These are phyloP conservation scores for Solanum paucissectum DNA, from an alignment of 257 asterid species.

Conservation along the genomic window DNA sequence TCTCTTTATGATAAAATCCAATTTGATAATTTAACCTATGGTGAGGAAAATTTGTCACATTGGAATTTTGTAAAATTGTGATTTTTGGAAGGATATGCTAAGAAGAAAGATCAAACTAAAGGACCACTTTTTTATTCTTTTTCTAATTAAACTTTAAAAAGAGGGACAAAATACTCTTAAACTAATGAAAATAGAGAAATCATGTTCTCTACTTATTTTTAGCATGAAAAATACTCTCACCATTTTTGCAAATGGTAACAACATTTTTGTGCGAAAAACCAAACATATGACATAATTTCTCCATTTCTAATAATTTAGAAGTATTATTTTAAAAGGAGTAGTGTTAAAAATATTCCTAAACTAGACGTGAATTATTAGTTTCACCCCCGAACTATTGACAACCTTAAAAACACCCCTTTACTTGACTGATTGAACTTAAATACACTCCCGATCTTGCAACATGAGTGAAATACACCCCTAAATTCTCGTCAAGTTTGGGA, in stretches of 20 bases:
- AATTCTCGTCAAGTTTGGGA: no score
- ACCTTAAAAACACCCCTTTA: no score
- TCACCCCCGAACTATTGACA: no score
- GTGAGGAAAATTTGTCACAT: background rate
- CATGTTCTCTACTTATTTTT: background rate
- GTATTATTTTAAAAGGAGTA: background rate
- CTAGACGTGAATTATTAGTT: no score
- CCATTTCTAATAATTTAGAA: background rate
- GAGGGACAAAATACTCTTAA: background rate
- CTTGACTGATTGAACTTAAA: no score
- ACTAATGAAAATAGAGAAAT: background rate
- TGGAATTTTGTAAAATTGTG: slow-evolving; percentile 4
- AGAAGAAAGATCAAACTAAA: background rate
- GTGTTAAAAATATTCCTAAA: no score
- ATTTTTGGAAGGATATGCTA: slow-evolving; percentile 21
- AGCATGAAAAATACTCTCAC: background rate
- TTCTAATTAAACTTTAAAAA: background rate
- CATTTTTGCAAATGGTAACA: background rate
- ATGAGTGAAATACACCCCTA: no score
- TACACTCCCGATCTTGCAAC: no score
- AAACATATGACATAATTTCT: background rate
- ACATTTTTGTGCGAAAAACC: background rate
- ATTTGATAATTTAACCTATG: background rate
- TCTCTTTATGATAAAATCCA: background rate
- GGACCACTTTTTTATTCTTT: background rate